Percentiles rank a stretch among this genome's conserved stretches.
Conservation (phyloP, 2,329 filamentous ascomycete species). For the Myriosclerotinia scirpicola region DNA sequence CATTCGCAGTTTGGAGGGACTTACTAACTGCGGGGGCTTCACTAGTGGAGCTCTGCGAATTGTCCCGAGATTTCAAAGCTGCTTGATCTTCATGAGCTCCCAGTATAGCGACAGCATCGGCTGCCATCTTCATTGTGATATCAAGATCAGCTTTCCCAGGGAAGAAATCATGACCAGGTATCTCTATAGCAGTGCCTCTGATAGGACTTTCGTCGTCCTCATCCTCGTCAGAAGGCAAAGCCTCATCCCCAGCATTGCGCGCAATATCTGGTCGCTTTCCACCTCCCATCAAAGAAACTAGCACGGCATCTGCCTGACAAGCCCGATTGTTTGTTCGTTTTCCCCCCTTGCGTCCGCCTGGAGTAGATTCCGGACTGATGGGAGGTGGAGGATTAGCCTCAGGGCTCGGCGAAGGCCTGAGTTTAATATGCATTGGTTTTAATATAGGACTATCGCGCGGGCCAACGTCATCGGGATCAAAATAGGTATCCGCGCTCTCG, state of each 20-base stretch:
- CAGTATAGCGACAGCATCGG: constrained; percentile 16
- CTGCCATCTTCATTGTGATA: constrained; percentile 20
- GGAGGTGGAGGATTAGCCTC: constrained; percentile 47
- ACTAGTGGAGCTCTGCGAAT: background rate
- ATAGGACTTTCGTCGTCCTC: constrained; percentile 44
- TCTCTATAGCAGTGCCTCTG: constrained; percentile 29
- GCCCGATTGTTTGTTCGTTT: constrained; percentile 36
- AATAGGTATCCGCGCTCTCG: constrained; percentile 35
- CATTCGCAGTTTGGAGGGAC: background rate
- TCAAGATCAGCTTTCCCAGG: constrained; percentile 25
- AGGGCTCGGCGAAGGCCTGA: constrained; percentile 53
- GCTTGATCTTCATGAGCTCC: constrained; percentile 15
- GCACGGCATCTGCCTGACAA: constrained; percentile 63
- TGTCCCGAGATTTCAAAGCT: background rate
- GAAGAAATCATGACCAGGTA: constrained; percentile 35
- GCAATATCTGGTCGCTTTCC: constrained; percentile 67
- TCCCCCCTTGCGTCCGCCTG: constrained; percentile 34
- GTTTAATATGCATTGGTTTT: constrained; percentile 46
- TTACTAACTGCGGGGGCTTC: background rate
- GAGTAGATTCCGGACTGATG: constrained; percentile 46
- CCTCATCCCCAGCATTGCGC: constrained; percentile 52
- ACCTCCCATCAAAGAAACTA: constrained; percentile 63
- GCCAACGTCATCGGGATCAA: constrained; percentile 51
- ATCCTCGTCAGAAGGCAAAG: constrained; percentile 49
- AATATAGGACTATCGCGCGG: constrained; percentile 46